These are phyloP conservation scores for Apiospora hydei DNA, from an alignment of 2,329 filamentous ascomycete species.

Conservation along the genomic window DNA sequence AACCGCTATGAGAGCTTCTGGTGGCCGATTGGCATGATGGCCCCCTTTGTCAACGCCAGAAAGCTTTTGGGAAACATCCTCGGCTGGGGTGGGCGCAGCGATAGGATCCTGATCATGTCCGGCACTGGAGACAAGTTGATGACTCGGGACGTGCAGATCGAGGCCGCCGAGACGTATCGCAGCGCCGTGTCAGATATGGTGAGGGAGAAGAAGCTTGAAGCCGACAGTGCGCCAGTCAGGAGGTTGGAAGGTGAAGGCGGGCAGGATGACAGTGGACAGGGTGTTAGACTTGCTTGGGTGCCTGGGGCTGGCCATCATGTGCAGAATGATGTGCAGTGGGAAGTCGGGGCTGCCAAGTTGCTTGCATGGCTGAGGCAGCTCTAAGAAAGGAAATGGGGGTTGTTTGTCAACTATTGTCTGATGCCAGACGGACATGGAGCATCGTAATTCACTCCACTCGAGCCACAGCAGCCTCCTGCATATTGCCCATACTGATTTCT, in stretches of 20 bases:
- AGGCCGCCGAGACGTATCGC: constrained; percentile 49
- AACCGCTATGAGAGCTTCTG: constrained; percentile 59
- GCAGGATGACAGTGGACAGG: constrained; percentile 40
- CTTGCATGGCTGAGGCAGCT: constrained; percentile 48
- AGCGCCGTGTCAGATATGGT: constrained; percentile 42
- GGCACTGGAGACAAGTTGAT: constrained; percentile 52
- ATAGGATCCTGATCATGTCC: constrained; percentile 48
- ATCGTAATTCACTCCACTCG: background rate
- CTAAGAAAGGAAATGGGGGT: constrained; percentile 21
- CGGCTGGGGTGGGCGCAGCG: constrained; percentile 35
- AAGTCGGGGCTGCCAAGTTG: constrained; percentile 54
- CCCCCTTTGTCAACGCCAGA: constrained; percentile 49
- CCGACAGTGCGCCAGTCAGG: constrained; percentile 26
- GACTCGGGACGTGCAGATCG: constrained; percentile 45
- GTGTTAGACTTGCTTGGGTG: constrained; percentile 51
- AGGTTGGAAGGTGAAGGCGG: constrained; percentile 34
- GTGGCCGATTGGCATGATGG: constrained; percentile 59
- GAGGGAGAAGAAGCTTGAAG: constrained; percentile 41
- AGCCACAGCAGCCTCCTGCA: background rate
- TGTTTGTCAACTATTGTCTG: background rate
- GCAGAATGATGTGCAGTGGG: constrained; percentile 59
- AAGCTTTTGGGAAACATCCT: constrained; percentile 49
- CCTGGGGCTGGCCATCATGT: constrained; percentile 58
- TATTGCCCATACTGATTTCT: no score
- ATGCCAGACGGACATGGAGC: background rate